phyloP scores from a whole-genome alignment of 2,329 filamentous ascomycete genomes.

The Ophiostoma tasmaniense region DNA sequence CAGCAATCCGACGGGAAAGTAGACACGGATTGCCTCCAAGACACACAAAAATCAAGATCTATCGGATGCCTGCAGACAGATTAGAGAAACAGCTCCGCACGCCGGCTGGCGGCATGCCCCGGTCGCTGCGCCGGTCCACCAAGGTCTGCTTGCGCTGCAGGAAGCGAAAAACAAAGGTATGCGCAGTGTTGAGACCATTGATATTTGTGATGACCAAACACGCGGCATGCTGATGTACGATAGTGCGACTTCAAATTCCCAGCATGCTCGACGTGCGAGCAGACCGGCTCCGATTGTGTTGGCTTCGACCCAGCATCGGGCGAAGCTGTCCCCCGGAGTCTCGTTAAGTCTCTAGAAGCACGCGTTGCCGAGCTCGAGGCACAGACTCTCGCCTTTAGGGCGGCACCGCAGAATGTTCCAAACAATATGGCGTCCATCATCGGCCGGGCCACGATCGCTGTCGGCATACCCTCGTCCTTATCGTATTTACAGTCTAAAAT shows the following conservation, averaged over 20 bases:
- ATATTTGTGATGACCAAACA: neutral
- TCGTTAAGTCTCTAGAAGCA: neutral
- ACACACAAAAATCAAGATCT: neutral
- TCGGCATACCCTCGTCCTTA: neutral
- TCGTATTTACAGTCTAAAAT: neutral
- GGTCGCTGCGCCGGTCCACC: neutral
- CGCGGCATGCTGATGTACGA: neutral
- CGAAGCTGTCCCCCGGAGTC: neutral
- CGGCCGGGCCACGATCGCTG: neutral
- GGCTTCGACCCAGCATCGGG: neutral
- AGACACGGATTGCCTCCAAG: neutral
- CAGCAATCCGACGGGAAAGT: neutral
- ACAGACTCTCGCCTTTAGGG: neutral
- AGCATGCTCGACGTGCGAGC: neutral
- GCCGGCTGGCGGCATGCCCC: neutral
- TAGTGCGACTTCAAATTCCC: neutral
- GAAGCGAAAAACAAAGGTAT: neutral
- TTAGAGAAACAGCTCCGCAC: neutral
- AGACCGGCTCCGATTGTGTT: neutral
- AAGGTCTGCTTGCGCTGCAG: neutral
- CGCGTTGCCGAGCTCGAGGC: neutral
- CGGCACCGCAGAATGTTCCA: neutral
- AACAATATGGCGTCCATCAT: neutral
- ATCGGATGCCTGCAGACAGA: neutral
- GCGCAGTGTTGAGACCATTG: neutral